Evolutionary conservation across 495 filamentous ascomycete genomes (phyloP).

Genomic region (Talaromyces trachyspermus): DNA sequence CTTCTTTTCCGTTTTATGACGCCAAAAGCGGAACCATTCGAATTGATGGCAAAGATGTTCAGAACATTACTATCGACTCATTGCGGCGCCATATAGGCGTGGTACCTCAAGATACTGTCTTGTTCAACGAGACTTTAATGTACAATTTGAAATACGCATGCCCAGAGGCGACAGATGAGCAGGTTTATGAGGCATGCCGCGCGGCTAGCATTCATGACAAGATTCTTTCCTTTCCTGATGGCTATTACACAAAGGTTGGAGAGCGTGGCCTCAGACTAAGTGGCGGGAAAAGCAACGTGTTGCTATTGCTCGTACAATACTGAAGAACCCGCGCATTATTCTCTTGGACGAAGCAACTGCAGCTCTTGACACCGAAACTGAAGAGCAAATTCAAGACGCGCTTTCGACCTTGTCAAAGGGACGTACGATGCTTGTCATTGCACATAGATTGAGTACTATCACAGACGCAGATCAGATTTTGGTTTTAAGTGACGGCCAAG

Average conservation of each 20-base stretch:
- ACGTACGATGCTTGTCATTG: slow-evolving; percentile 79
- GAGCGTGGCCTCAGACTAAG: slow-evolving; percentile 89
- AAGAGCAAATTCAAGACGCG: slow-evolving; percentile 89
- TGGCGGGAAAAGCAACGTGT: slow-evolving; percentile 97
- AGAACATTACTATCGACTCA: slow-evolving; percentile 87
- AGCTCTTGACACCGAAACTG: slow-evolving; percentile 89
- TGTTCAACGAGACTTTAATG: slow-evolving; percentile 97
- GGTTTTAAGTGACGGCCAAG: slow-evolving; percentile 77
- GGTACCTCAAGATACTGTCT: slow-evolving; percentile 90
- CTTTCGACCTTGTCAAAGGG: slow-evolving; percentile 71
- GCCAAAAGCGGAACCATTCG: slow-evolving; percentile 66
- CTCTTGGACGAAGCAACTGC: slow-evolving; percentile 95
- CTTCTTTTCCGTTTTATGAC: slow-evolving; percentile 96
- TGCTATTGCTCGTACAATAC: slow-evolving; percentile 90
- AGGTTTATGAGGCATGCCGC: slow-evolving; percentile 81
- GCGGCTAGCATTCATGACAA: slow-evolving; percentile 95
- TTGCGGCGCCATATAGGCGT: slow-evolving; percentile 85
- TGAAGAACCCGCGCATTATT: slow-evolving; percentile 94
- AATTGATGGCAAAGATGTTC: slow-evolving; percentile 77
- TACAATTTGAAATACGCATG: slow-evolving; percentile 96
- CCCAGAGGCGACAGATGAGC: slow-evolving; percentile 73
- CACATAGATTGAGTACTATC: slow-evolving; percentile 90
- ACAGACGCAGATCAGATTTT: slow-evolving; percentile 91
- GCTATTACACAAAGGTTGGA: slow-evolving; percentile 86
- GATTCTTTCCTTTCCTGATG: slow-evolving; percentile 87